Conservation (phyloP, 306 rosid species). For the Acacia confusa region DNA sequence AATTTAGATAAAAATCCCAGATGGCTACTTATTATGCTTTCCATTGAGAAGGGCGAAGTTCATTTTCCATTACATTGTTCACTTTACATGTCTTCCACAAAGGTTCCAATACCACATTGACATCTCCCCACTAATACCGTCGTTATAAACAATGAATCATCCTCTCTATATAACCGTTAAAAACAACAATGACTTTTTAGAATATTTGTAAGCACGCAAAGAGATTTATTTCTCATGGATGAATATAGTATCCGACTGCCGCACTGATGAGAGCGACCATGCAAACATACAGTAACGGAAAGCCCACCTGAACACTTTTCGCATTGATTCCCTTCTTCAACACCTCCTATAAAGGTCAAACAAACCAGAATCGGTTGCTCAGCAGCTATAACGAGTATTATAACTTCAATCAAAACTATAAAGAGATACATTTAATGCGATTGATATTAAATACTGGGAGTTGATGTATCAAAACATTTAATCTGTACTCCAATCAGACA, state of each 20-base stretch:
- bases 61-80: constrained; percentile 17
- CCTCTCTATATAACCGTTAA: constrained; percentile 27
- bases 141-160: constrained; percentile 43
- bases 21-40: constrained; percentile 22
- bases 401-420: constrained; percentile 5
- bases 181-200: constrained; percentile 30
- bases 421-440: background rate
- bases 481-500: constrained; percentile 2
- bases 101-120: constrained; percentile 39
- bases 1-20: constrained; percentile 8
- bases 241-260: constrained; percentile 67
- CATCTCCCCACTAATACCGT: constrained; percentile 33
- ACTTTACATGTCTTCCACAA: constrained; percentile 41
- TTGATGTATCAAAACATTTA: constrained; percentile 11
- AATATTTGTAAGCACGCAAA: background rate
- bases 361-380: constrained; percentile 12
- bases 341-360: constrained; percentile 53
- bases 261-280: constrained; percentile 69
- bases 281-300: constrained; percentile 73
- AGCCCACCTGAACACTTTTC: constrained; percentile 57
- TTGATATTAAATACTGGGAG: background rate
- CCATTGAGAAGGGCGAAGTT: constrained; percentile 25
- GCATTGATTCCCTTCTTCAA: constrained; percentile 51
- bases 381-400: constrained; percentile 5
- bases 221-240: constrained; percentile 41